phyloP scores from a whole-genome alignment of 108 stramenopile genomes.

The Nannochloropsis salina region DNA sequence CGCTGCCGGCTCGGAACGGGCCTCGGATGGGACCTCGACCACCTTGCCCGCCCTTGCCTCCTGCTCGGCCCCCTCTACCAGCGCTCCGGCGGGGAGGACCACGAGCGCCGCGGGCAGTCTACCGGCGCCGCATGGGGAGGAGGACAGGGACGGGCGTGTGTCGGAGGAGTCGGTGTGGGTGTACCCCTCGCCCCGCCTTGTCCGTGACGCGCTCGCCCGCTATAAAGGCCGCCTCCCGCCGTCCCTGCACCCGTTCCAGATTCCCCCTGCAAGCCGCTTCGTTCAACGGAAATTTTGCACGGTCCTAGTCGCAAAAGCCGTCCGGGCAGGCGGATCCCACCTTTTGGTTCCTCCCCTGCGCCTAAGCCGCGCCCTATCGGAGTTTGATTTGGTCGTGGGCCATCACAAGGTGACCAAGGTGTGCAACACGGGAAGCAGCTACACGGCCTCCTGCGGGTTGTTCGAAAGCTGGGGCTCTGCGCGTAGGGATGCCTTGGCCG shows the following conservation, averaged over 20 bases:
- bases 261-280: not conserved
- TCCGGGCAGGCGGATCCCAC: not conserved
- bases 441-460: not conserved
- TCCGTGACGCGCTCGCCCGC: not conserved
- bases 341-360: not conserved
- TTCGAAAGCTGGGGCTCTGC: conserved; percentile 1
- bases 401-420: not conserved
- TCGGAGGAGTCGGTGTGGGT: not conserved
- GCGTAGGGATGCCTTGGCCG: not conserved
- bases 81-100: no score
- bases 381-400: not conserved
- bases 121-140: no score
- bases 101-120: no score
- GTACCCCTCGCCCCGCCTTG: not conserved
- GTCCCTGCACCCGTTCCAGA: not conserved
- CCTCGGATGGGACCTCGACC: no score
- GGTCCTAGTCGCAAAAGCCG: not conserved
- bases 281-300: conserved; percentile 9
- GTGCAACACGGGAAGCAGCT: not conserved
- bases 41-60: no score
- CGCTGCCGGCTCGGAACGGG: no score
- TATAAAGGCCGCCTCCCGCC: not conserved
- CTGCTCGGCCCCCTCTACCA: no score
- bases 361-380: not conserved
- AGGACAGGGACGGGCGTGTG: no score